A percentile compares a stretch with the other conserved stretches of the same genome.
Conservation (phyloP, 345 rosid species). For the Anacardium occidentale region DNA sequence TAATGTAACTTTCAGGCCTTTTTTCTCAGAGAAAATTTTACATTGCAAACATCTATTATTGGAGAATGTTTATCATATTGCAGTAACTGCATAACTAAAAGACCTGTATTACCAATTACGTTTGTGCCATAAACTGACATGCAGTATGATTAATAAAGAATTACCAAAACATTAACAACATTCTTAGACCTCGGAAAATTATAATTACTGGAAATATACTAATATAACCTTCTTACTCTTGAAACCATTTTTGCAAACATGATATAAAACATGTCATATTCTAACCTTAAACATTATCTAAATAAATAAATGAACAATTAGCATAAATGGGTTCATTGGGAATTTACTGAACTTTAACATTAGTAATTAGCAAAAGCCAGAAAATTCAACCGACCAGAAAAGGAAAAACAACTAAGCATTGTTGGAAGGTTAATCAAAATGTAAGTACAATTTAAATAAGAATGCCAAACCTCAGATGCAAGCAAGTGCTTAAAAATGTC, state of each 20-base stretch:
- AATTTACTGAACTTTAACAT: not conserved
- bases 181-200: not conserved
- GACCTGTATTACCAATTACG: not conserved
- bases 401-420: too few species aligned
- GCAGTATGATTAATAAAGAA: not conserved
- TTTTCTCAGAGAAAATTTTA: not conserved
- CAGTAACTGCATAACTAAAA: not conserved
- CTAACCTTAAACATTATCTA: not conserved
- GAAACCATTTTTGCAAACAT: not conserved
- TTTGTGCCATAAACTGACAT: not conserved
- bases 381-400: not conserved
- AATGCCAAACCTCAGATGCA: slow-evolving; percentile 32
- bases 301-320: too few species aligned
- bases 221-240: not conserved
- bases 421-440: not conserved
- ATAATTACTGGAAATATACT: not conserved
- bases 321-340: too few species aligned
- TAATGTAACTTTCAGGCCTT: not conserved
- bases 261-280: not conserved
- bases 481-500: slow-evolving; percentile 41
- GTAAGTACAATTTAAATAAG: not conserved
- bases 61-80: not conserved
- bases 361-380: not conserved
- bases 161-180: not conserved
- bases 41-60: not conserved